Base-by-base conservation (phyloP, 179 eudicot species). In the Amaranthus tricolor region DNA sequence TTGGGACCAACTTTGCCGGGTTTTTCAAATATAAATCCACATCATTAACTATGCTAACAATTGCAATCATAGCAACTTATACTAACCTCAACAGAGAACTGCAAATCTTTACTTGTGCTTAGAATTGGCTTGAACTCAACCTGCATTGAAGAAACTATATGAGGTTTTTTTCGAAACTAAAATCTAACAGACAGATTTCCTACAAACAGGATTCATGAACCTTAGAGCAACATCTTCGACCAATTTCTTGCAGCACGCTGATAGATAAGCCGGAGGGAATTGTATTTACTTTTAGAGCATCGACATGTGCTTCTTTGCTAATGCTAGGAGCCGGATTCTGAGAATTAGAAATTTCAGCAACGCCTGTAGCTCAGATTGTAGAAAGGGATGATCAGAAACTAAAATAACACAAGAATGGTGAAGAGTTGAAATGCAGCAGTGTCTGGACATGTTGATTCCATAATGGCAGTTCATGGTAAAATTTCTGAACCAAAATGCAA, bases 161-260 rank as follows among this genome's bases (percentile, higher is more conserved):
- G 17, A 74, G 68, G 55, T 45, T 63, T 21, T 55, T 50, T 20
- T 66, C 19, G 51, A 11, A 44, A 70, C 9, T 12, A 24, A 60
- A 13, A 13, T 9, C 1, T 49, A 45, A 66, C 47, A 45, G 12
- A 21, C 40, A 68, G 31, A 5, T 40, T 62, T 77, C 2, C 49
- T 8, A 19, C 5, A 14, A 59, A 61, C 51, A 76, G 15, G 19
- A 64, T 73, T 54, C 45, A 66, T 87, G 75, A 70, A 94, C 98
- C 97, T 88, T 95, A 52, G 97, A 90, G 73, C 82, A 84, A 82
- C 97, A 93, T 76, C 97, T 88, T 77, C 91, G 88, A 59, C 93
- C 99, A 81, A 95, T 95, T 87, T 95, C 97, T 80, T 90, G 99
- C 81, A 95, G 84, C 70, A 89, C 99, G 57, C 93, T 88, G 65